Evolutionary conservation across 257 asterid genomes (phyloP), one percentile per base, ranked within the genome.

Genomic region (Solanum clarkiae): DNA sequence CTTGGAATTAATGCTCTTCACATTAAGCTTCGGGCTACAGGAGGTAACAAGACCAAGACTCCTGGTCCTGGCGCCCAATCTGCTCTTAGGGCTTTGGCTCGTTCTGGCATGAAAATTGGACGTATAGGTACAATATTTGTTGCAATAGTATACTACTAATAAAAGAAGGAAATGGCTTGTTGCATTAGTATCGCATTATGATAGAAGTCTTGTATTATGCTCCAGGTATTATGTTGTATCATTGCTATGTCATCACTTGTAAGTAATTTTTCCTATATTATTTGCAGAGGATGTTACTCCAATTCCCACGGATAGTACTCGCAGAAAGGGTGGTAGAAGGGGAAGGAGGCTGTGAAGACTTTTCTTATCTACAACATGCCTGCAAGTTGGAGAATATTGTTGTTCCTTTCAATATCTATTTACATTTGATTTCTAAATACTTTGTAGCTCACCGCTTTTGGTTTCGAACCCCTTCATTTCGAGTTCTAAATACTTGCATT

Each of bases 51-150:
- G 82, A 95, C 99, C 0, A 95, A 95, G 92, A 94, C 99, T 44
- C 98, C 98, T 47, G 98, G 98, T 11, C 99, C 98, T 56, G 98
- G 98, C 86, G 98, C 98, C 22, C 98, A 95, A 87, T 93, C 98
- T 55, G 98, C 98, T 3, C 98, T 95, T 22, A 86, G 98, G 68
- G 98, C 98, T 51, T 95, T 95, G 87, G 98, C 98, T 59, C 98
- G 98, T 82, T 91, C 98, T 1, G 98, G 98, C 88, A 94, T 95
- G 97, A 94, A 95, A 87, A 94, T 95, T 92, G 99, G 99, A 11
- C 97, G 99, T 5, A 94, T 94, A 86, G 99, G 99, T 95, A 93
- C 44, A 5, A 5, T 3, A 5, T 16, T 59, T 72, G 57, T 45
- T 32, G 36, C 36, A 32, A 32, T 32, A 32, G 0, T 32, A 32